These are phyloP conservation scores for Papilionanthe hybrid DNA, from an alignment of 116 monocot genomes.

Conservation along the genomic window DNA sequence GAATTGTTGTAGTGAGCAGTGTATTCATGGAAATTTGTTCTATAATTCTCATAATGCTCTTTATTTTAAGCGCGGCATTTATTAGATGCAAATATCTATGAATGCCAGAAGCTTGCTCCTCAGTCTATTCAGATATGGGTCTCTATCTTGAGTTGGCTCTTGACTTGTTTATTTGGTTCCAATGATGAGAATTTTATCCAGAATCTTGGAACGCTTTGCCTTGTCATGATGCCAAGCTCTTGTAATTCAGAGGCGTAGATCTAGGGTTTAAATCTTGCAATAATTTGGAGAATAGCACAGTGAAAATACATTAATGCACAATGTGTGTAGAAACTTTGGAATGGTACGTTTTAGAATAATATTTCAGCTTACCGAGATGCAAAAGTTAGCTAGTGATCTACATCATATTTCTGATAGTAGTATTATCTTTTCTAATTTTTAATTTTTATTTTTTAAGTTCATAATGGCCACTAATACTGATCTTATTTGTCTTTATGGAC, in stretches of 20 bases:
- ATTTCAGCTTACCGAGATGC: background rate
- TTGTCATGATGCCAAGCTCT: background rate
- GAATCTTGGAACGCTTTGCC: background rate
- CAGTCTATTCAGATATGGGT: background rate
- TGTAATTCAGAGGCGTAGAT: background rate
- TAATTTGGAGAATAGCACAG: background rate
- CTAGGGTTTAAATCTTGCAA: background rate
- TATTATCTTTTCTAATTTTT: background rate
- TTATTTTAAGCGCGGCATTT: background rate
- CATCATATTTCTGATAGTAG: background rate
- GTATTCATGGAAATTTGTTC: background rate
- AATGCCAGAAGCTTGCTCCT: background rate
- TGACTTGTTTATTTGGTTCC: background rate
- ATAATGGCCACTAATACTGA: background rate
- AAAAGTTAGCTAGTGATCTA: background rate
- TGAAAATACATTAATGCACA: background rate
- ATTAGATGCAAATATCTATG: background rate
- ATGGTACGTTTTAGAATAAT: background rate
- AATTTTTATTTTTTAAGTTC: background rate
- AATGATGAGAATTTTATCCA: background rate
- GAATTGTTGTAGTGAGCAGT: background rate
- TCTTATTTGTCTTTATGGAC: conserved; percentile 9
- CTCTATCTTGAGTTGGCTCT: background rate
- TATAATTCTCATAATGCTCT: background rate
- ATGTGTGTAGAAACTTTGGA: background rate